Evolutionary conservation across 2,329 filamentous ascomycete genomes (phyloP).

Genomic region (Fusarium robinianum): DNA sequence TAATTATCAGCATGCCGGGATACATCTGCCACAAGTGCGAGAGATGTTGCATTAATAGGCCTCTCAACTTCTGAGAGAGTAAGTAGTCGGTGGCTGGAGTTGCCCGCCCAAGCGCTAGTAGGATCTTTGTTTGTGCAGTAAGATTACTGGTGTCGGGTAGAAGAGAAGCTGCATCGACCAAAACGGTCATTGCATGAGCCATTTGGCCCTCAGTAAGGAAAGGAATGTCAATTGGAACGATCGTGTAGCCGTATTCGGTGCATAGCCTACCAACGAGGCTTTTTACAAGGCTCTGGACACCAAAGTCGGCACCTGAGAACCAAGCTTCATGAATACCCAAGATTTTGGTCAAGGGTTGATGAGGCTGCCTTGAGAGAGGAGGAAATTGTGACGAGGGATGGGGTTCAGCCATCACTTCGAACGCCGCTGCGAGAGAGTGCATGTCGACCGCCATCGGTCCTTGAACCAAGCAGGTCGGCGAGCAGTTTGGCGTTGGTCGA

Average conservation of each 20-base stretch:
- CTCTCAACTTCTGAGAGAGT: constrained; percentile 70
- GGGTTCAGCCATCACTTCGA: constrained; percentile 67
- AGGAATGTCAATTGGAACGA: constrained; percentile 62
- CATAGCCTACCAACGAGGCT: constrained; percentile 58
- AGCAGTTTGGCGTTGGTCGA: constrained; percentile 61
- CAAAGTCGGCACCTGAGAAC: constrained; percentile 55
- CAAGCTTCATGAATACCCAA: constrained; percentile 69
- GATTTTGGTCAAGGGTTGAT: constrained; percentile 46
- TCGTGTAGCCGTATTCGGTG: constrained; percentile 54
- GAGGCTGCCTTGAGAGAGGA: constrained; percentile 35
- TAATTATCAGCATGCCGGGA: constrained; percentile 72
- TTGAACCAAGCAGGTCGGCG: constrained; percentile 64
- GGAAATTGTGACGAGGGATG: constrained; percentile 64
- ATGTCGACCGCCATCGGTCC: constrained; percentile 72
- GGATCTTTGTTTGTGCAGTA: constrained; percentile 65
- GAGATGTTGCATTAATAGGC: constrained; percentile 72
- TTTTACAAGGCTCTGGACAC: constrained; percentile 48
- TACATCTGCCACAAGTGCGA: constrained; percentile 66
- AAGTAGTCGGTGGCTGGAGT: constrained; percentile 69
- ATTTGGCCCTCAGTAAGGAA: constrained; percentile 66
- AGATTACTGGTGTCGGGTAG: constrained; percentile 54
- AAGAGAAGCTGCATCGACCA: constrained; percentile 61
- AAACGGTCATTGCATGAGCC: constrained; percentile 74
- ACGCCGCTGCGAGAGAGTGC: constrained; percentile 67
- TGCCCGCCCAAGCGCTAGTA: constrained; percentile 65